These are phyloP conservation scores for Pezicula carpinea DNA, from an alignment of 2,329 filamentous ascomycete species.

Conservation along the genomic window DNA sequence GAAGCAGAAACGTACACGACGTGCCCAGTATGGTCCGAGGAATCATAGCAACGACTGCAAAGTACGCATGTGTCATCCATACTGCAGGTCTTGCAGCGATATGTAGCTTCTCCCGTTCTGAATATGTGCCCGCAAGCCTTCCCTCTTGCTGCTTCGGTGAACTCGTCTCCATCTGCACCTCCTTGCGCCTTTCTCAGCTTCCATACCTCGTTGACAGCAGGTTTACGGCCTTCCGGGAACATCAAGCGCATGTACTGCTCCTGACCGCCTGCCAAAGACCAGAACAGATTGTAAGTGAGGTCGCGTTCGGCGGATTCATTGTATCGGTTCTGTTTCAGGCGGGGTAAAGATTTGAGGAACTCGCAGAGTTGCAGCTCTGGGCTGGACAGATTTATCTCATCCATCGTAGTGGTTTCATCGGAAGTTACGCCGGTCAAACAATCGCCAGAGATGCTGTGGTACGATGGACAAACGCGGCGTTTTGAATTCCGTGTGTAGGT, in stretches of 20 bases:
- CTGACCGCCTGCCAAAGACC: constrained; percentile 73
- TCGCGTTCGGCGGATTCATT: constrained; percentile 64
- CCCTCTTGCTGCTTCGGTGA: constrained; percentile 84
- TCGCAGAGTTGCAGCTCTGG: constrained; percentile 81
- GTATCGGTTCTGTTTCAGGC: constrained; percentile 70
- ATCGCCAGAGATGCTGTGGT: background rate
- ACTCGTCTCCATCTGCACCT: constrained; percentile 89
- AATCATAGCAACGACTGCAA: constrained; percentile 90
- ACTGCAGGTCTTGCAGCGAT: constrained; percentile 89
- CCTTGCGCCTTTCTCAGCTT: constrained; percentile 85
- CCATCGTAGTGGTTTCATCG: background rate
- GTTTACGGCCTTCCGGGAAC: constrained; percentile 68
- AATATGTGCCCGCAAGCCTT: constrained; percentile 98
- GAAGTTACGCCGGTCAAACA: background rate
- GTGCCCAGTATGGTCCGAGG: constrained; percentile 90
- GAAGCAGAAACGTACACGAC: constrained; percentile 86
- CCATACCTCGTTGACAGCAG: constrained; percentile 55
- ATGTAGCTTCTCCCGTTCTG: constrained; percentile 88
- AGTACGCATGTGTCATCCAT: constrained; percentile 93
- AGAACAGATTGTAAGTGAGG: constrained; percentile 78
- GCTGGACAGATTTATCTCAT: constrained; percentile 46
- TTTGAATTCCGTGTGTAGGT: background rate
- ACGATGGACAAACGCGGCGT: background rate
- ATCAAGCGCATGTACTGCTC: constrained; percentile 71
- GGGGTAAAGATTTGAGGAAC: constrained; percentile 74